Evolutionary conservation across 768 basidiomycete species (phyloP).

Genomic region (Chalciporus chontae): DNA sequence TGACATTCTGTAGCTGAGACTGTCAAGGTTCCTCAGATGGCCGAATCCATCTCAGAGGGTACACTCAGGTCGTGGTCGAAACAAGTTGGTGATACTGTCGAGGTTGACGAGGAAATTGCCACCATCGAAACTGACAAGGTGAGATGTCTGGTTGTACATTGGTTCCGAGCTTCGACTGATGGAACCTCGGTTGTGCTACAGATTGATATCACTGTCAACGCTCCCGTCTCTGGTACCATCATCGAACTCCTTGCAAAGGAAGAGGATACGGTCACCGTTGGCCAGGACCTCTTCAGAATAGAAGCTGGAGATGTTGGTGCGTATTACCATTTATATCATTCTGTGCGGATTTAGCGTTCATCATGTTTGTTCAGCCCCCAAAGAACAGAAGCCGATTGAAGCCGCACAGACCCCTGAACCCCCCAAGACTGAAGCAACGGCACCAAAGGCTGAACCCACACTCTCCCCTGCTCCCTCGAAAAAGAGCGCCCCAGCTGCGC

Average conservation of each 20-base stretch:
- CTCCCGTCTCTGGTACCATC: constrained; percentile 84
- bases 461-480: constrained; percentile 42
- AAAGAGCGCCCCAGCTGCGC: constrained; percentile 25
- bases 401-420: constrained; percentile 22
- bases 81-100: constrained; percentile 87
- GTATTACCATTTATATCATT: constrained; percentile 12
- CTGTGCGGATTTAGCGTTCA: neutral
- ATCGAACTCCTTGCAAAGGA: constrained; percentile 82
- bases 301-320: constrained; percentile 73
- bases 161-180: neutral
- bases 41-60: constrained; percentile 97
- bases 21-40: constrained; percentile 96
- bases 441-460: constrained; percentile 47
- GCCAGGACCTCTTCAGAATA: constrained; percentile 90
- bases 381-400: constrained; percentile 24
- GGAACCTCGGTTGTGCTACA: constrained; percentile 28
- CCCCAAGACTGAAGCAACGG: constrained; percentile 38
- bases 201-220: constrained; percentile 98
- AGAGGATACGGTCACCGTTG: constrained; percentile 92
- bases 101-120: constrained; percentile 92
- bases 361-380: constrained; percentile 20
- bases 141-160: neutral
- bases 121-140: constrained; percentile 99
- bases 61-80: constrained; percentile 94
- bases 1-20: constrained; percentile 62